A percentile compares a stretch with the other conserved stretches of the same genome.
Conservation (phyloP, 2,329 filamentous ascomycete species). For the Fusarium coffeatum region DNA sequence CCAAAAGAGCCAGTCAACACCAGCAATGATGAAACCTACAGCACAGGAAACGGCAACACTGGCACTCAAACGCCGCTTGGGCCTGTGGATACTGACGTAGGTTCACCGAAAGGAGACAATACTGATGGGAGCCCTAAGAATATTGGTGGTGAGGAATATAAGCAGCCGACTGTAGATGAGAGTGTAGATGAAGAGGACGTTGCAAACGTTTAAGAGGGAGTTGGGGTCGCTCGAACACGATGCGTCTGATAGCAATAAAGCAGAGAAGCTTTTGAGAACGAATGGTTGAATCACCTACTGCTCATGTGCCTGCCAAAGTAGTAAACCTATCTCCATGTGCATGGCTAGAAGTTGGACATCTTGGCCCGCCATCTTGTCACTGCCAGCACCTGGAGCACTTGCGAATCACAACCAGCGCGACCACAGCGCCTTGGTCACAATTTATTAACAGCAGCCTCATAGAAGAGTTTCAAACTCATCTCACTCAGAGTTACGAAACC, state of each 20-base stretch:
- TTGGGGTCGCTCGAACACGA: too few relatives aligned
- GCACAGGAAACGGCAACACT: not conserved
- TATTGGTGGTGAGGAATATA: not conserved
- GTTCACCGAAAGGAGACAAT: not conserved
- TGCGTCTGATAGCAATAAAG: not conserved
- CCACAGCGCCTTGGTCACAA: not conserved
- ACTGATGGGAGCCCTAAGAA: not conserved
- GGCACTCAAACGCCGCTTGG: not conserved
- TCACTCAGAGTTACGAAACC: not conserved
- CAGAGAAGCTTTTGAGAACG: not conserved
- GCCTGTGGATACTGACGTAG: not conserved
- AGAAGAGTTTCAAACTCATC: not conserved
- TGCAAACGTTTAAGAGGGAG: constrained; percentile 10
- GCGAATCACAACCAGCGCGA: not conserved
- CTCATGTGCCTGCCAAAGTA: not conserved
- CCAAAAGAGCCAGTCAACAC: not conserved
- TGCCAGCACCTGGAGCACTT: constrained; percentile 8
- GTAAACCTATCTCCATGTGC: not conserved
- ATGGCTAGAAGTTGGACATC: not conserved
- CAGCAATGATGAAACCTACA: too few relatives aligned
- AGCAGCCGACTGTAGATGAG: not conserved
- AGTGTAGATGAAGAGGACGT: not conserved
- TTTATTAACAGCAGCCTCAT: not conserved
- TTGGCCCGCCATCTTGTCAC: constrained; percentile 6
- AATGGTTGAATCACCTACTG: not conserved